phyloP scores from a whole-genome alignment of 805 yeast genomes.

The Saccharomycopsis olivae region DNA sequence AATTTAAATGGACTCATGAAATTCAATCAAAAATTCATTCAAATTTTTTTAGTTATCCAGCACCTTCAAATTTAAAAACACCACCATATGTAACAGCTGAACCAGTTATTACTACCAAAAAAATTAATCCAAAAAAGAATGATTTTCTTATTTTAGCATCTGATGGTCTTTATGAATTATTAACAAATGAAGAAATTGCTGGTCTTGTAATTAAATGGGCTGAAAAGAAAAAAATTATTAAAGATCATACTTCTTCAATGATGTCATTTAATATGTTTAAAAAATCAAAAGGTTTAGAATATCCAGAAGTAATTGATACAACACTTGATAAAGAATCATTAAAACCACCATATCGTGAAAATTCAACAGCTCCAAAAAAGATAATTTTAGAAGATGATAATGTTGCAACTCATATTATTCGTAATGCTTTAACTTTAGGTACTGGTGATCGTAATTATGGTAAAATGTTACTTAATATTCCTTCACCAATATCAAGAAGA shows the following conservation, averaged over 20 bases:
- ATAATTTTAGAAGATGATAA: slow-evolving; percentile 67
- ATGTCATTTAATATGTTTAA: slow-evolving; percentile 4
- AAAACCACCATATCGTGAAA: slow-evolving; percentile 63
- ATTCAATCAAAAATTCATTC: slow-evolving; percentile 66
- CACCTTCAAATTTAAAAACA: slow-evolving; percentile 61
- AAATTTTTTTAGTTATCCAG: slow-evolving; percentile 71
- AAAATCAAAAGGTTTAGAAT: not conserved
- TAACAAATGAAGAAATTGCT: slow-evolving; percentile 86
- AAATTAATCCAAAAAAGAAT: slow-evolving; percentile 56
- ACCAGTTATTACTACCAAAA: slow-evolving; percentile 81
- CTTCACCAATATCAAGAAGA: slow-evolving; percentile 81
- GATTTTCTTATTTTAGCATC: slow-evolving; percentile 88
- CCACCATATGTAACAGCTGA: slow-evolving; percentile 98
- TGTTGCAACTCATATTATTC: slow-evolving; percentile 83
- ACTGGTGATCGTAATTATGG: slow-evolving; percentile 82
- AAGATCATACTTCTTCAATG: slow-evolving; percentile 16
- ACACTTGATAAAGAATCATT: slow-evolving; percentile 46
- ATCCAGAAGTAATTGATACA: slow-evolving; percentile 56
- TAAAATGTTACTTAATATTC: slow-evolving; percentile 79
- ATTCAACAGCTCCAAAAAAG: slow-evolving; percentile 29
- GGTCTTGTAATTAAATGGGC: slow-evolving; percentile 91
- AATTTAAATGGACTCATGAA: slow-evolving; percentile 73
- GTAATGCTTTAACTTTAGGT: slow-evolving; percentile 84
- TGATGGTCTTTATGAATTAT: slow-evolving; percentile 88
- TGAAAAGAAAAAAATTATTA: slow-evolving; percentile 51